Evolutionary conservation across 78 protist species (phyloP), one percentile per base, ranked within the genome.

Genomic region (Ministeria vibrans): DNA sequence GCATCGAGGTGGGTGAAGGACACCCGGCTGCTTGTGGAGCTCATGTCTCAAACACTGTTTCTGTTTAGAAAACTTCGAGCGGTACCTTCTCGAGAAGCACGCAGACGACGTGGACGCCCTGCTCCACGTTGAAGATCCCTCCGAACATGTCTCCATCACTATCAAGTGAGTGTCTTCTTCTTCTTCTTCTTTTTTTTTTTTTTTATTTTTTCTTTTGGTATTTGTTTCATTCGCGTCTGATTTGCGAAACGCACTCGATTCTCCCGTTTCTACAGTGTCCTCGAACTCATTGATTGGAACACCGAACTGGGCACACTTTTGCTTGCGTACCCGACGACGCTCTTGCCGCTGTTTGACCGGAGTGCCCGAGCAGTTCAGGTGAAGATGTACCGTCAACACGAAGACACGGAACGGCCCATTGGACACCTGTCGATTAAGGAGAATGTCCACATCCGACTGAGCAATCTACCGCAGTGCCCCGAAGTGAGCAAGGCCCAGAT

Each of bases 311-410:
- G 74, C 23, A 2, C 38, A 27, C 2, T 28, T 5, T 22, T 62
- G n/a, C 45, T 79, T 18, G 55, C 49, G 34, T 28, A 30, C 36
- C 75, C 82, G 42, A 39, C 15, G 22, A 22, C 5, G 20, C 75
- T 66, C 36, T 23, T 79, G 25, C 82, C 66, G 51, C 3, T 79
- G 25, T 79, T 80, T 70, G 77, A 70, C 51, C 15, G 7, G 36
- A n/a, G 36, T 9, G 7, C 27, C 32, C 66, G 66, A 20, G 34
- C 9, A 25, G n/a, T n/a, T n/a, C n/a, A n/a, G n/a, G n/a, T n/a
- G n/a, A n/a, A n/a, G n/a, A n/a, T n/a, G n/a, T n/a, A n/a, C n/a
- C n/a, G n/a, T n/a, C n/a, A n/a, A n/a, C n/a, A n/a, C n/a, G n/a
- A n/a, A n/a, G n/a, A n/a, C n/a, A n/a, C n/a, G n/a, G n/a, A n/a